These are phyloP conservation scores for Cystofilobasidium ferigula DNA, from an alignment of 768 basidiomycete genomes.

Conservation along the genomic window DNA sequence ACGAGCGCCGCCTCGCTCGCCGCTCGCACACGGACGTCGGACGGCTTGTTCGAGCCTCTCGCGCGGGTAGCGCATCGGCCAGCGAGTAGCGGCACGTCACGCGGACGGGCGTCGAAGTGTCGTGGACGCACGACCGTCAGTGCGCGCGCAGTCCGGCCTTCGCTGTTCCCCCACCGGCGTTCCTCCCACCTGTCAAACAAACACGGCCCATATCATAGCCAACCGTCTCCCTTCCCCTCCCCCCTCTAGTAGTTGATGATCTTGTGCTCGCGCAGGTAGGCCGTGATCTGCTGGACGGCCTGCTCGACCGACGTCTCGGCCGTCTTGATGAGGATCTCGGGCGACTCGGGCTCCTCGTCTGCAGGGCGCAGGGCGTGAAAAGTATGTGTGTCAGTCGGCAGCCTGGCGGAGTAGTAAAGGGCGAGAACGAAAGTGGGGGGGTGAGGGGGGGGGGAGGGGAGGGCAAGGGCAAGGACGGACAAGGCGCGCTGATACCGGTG, in stretches of 20 bases:
- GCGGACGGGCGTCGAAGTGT: too few relatives aligned
- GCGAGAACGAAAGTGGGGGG: not conserved
- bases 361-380: not conserved
- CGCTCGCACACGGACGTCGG: too few relatives aligned
- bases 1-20: too few relatives aligned
- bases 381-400: not conserved
- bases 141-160: too few relatives aligned
- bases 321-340: conserved; percentile 89
- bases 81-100: too few relatives aligned
- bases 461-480: not conserved
- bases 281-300: conserved; percentile 64
- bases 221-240: not conserved
- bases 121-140: too few relatives aligned
- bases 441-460: too few relatives aligned
- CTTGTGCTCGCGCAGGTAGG: conserved; percentile 53
- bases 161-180: too few relatives aligned
- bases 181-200: too few relatives aligned
- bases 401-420: not conserved
- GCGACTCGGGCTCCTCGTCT: conserved; percentile 72
- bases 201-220: too few relatives aligned
- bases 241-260: conserved; percentile 11
- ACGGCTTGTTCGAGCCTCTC: too few relatives aligned
- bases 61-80: too few relatives aligned
- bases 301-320: conserved; percentile 64
- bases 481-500: conserved; percentile 88